Conservation (phyloP, 768 basidiomycete genomes). For the Polyporus arcularius region DNA sequence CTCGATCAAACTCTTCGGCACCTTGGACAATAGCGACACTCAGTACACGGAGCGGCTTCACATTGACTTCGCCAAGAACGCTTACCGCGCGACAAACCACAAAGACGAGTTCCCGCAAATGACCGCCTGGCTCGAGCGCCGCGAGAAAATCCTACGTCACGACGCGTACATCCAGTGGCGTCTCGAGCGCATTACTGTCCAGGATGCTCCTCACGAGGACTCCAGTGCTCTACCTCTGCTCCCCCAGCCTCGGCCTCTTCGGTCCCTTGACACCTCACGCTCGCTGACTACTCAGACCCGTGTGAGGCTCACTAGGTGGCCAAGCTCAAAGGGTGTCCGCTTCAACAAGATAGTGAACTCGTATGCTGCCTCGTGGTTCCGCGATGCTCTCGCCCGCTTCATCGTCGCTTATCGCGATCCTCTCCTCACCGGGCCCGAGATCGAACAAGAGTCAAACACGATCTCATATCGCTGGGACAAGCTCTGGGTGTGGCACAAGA, state of each 20-base stretch:
- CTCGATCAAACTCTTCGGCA: conserved; percentile 14
- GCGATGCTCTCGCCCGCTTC: conserved; percentile 30
- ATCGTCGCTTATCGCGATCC: conserved; percentile 26
- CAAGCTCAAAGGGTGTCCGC: conserved; percentile 21
- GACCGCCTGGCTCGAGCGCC: conserved; percentile 38
- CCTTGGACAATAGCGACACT: conserved; percentile 23
- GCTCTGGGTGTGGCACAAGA: conserved; percentile 35
- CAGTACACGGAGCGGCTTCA: conserved; percentile 23
- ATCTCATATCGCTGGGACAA: conserved; percentile 25
- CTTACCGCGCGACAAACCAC: conserved; percentile 29
- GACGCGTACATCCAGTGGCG: conserved; percentile 31
- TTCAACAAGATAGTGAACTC: conserved; percentile 21
- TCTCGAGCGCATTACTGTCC: conserved; percentile 16
- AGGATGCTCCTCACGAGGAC: too few species aligned
- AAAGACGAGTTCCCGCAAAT: conserved; percentile 38
- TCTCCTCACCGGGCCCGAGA: conserved; percentile 9
- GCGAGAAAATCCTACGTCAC: conserved; percentile 33
- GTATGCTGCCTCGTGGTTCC: conserved; percentile 34
- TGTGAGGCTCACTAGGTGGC: background rate
- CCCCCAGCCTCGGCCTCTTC: conserved; percentile 27
- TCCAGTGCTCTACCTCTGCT: conserved; percentile 21
- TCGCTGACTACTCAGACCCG: background rate
- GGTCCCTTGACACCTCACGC: background rate
- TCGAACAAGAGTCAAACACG: conserved; percentile 15
- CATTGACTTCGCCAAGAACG: conserved; percentile 28